Conservation (phyloP, 164 flowering plant genomes). For the Litsea cubeba region DNA sequence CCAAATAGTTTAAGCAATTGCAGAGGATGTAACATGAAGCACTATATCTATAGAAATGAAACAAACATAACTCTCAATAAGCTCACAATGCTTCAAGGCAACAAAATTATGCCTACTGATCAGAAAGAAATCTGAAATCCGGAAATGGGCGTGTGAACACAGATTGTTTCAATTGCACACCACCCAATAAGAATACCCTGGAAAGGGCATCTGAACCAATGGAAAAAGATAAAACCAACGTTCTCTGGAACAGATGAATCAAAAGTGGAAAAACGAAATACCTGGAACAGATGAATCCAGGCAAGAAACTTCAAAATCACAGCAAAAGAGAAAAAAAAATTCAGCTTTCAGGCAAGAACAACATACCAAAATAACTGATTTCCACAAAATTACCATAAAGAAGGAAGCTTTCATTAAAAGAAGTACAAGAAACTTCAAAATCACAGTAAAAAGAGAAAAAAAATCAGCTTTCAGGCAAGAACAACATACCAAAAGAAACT, state of each 20-base stretch:
- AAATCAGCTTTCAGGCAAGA: background rate
- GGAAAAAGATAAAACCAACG: too few species aligned
- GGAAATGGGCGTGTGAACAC: background rate
- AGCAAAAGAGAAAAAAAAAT: too few species aligned
- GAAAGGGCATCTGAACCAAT: too few species aligned
- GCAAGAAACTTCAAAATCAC: too few species aligned
- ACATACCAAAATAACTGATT: background rate
- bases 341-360: background rate
- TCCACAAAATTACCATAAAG: background rate
- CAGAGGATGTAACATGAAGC: background rate
- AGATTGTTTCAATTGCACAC: too few species aligned
- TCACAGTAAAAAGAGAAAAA: too few species aligned
- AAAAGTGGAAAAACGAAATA: too few species aligned
- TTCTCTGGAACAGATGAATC: too few species aligned
- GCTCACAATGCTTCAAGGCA: background rate
- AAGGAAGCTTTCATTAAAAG: background rate
- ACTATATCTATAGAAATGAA: background rate
- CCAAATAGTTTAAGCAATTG: too few species aligned
- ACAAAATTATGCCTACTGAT: too few species aligned
- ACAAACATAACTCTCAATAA: background rate
- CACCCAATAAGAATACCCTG: too few species aligned
- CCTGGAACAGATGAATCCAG: background rate
- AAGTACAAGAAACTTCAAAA: too few species aligned
- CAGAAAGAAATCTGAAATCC: background rate
- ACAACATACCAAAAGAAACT: background rate